phyloP scores from a whole-genome alignment of 148 eudicot genomes.

The Chenopodium album region DNA sequence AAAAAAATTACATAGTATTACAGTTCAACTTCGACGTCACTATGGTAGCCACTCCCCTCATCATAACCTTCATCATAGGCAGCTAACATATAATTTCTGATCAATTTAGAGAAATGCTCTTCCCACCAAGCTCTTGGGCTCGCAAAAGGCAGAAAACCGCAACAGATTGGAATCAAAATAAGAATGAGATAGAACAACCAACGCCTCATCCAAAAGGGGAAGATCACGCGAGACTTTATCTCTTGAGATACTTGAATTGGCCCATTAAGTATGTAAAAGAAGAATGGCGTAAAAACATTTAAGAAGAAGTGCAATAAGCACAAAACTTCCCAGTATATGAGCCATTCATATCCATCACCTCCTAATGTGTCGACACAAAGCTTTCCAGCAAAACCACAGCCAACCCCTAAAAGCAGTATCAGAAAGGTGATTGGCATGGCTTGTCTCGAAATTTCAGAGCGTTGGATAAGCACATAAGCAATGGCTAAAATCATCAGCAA shows the following conservation, averaged over 20 bases:
- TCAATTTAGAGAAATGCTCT: constrained; percentile 50
- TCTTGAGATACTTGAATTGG: constrained; percentile 41
- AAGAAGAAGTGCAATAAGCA: constrained; percentile 69
- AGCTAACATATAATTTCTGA: constrained; percentile 31
- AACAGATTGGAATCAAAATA: constrained; percentile 56
- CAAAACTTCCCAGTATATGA: constrained; percentile 63
- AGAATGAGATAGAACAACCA: constrained; percentile 41
- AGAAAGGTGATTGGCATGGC: constrained; percentile 89
- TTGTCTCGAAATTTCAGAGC: constrained; percentile 55
- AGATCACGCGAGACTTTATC: constrained; percentile 16
- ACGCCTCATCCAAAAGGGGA: constrained; percentile 67
- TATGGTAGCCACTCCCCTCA: neutral
- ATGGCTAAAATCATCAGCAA: constrained; percentile 51
- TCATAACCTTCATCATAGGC: constrained; percentile 25
- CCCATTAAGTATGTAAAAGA: constrained; percentile 60
- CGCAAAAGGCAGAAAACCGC: constrained; percentile 83
- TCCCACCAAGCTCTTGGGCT: constrained; percentile 73
- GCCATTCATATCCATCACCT: constrained; percentile 78
- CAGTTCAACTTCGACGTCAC: neutral
- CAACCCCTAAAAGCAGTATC: constrained; percentile 56
- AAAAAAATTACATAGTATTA: neutral
- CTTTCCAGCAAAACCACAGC: constrained; percentile 74
- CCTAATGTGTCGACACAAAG: constrained; percentile 88
- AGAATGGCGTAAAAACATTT: constrained; percentile 38
- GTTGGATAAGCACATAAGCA: constrained; percentile 51